Base-by-base conservation (phyloP, 495 filamentous ascomycete genomes). In the Collariella sp. region DNA sequence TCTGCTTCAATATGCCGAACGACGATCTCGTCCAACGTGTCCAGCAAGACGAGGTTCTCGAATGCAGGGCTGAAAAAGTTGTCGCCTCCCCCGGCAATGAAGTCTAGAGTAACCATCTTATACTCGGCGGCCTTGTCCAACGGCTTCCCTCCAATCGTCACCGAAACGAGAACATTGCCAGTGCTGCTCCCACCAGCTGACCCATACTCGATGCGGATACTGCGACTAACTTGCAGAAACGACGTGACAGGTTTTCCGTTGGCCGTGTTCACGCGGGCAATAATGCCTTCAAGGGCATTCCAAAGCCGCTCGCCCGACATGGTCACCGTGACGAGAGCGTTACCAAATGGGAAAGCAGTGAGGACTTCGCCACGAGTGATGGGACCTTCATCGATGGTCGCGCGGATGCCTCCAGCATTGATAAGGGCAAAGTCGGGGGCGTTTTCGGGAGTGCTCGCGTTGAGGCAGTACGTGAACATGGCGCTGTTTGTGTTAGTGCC, bases 271-370 rank as follows among this genome's bases (percentile, higher is more conserved):
- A 76, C 61, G 5, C 55, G 51, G 16, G 67, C 62, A 11, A 78
- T 64, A 47, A 76, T 67, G 2, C 79, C 79, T 54, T 78, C 74
- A 35, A 83, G 62, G 23, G 70, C 64, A 5, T 68, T 64, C 76
- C 77, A 78, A 0, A 83, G 62, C 42, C 72, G 62, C 10, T 67
- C 58, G 24, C 78, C 79, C 0, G 68, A 61, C 26, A 77, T 63
- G 0, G 43, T 53, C 10, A 79, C 45, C 51, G 77, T 74, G 7
- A 79, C 78, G 3, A 82, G 68, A 16, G 77, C 66, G 60, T 82
- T 82, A 46, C 73, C 70, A 55, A 83, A 83, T 10, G 79, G 80
- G 55, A 81, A 83, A 1, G 76, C 67, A 0, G 76, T 80, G 9
- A 81, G 62, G 0, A 82, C 73, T 41, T 80, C 71, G 15, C 79